phyloP scores from a whole-genome alignment of 345 rosid species.

The Hypericum androsaemum region DNA sequence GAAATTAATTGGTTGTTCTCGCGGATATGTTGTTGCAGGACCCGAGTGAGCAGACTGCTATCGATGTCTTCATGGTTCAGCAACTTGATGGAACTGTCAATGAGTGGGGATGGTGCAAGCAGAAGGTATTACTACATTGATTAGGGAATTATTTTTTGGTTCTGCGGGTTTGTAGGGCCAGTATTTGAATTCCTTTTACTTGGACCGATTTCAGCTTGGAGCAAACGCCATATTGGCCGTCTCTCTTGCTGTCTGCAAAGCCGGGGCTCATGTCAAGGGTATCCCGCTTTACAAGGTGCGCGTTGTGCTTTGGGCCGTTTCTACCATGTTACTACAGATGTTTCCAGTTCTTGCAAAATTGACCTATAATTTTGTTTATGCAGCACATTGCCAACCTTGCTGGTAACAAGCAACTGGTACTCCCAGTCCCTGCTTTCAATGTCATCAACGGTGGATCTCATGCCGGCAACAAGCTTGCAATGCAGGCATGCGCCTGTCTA shows the following conservation, averaged over 20 bases:
- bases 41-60: conserved; percentile 43
- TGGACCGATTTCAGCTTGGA: conserved; percentile 36
- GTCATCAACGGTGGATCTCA: conserved; percentile 70
- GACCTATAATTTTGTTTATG: conserved; percentile 5
- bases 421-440: conserved; percentile 63
- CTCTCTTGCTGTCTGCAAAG: conserved; percentile 67
- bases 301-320: neutral
- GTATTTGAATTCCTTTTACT: neutral
- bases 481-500: conserved; percentile 31
- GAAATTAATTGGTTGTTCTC: neutral
- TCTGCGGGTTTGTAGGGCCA: neutral
- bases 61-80: conserved; percentile 57
- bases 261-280: conserved; percentile 56
- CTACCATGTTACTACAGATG: neutral
- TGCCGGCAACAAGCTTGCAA: conserved; percentile 63
- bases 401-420: conserved; percentile 49
- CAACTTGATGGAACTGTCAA: conserved; percentile 64
- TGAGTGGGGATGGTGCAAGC: conserved; percentile 84
- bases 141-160: neutral
- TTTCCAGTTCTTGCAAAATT: neutral
- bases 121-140: conserved; percentile 31
- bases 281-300: conserved; percentile 57
- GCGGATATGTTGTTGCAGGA: conserved; percentile 26
- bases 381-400: conserved; percentile 72
- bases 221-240: conserved; percentile 70